Evolutionary conservation across 352 stramenopile species (phyloP).

Genomic region (Phytophthora foliorum): DNA sequence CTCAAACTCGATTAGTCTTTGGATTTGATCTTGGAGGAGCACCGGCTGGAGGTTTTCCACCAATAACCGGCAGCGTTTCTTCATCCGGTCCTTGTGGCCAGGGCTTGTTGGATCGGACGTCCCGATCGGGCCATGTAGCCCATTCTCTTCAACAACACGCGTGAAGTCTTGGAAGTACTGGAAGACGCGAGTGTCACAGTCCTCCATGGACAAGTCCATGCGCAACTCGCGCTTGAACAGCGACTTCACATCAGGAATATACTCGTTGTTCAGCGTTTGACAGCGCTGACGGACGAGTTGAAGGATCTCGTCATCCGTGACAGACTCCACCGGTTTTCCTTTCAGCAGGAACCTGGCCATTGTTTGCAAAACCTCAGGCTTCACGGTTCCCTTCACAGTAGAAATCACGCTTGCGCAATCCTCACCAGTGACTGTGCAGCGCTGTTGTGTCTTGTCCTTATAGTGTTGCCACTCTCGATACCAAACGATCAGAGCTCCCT

Average conservation of each 20-base stretch:
- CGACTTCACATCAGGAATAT: constrained; percentile 20
- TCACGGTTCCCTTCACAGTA: no score
- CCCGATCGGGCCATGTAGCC: constrained; percentile 18
- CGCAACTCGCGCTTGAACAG: constrained; percentile 22
- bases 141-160: constrained; percentile 21
- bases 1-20: constrained; percentile 23
- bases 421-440: constrained; percentile 28
- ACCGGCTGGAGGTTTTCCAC: constrained; percentile 8
- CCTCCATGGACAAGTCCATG: constrained; percentile 24
- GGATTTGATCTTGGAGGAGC: constrained; percentile 10
- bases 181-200: constrained; percentile 21
- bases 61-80: not conserved
- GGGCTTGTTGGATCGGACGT: not conserved
- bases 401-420: constrained; percentile 15
- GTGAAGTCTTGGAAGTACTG: constrained; percentile 30
- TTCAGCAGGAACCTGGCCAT: constrained; percentile 25
- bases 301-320: constrained; percentile 24
- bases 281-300: constrained; percentile 14
- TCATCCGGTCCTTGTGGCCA: constrained; percentile 1
- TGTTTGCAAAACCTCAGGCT: constrained; percentile 26
- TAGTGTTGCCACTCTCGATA: not conserved
- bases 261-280: constrained; percentile 26
- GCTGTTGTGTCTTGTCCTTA: not conserved
- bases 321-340: constrained; percentile 7
- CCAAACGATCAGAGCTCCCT: not conserved